Conservation (phyloP, 192 early-diverging fungal species). For the Linderina pennispora region DNA sequence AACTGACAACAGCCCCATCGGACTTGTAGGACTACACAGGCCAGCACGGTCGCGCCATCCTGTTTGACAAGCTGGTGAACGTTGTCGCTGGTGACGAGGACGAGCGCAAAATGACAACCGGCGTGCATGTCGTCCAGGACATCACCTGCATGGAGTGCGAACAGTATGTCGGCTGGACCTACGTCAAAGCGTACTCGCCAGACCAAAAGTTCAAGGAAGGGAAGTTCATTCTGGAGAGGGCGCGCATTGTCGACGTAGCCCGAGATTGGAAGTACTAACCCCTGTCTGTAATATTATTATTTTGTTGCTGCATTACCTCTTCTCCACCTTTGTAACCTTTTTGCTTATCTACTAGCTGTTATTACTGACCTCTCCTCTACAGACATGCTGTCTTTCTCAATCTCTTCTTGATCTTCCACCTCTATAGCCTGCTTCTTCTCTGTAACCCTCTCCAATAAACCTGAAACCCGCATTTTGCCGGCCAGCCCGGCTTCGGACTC, state of each 20-base stretch:
- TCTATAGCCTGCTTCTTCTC: background rate
- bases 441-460: too few species aligned
- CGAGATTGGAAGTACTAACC: constrained; percentile 27
- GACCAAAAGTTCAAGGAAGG: constrained; percentile 43
- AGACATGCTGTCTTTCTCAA: too few species aligned
- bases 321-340: constrained; percentile 1
- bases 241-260: constrained; percentile 26
- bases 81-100: constrained; percentile 31
- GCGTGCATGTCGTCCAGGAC: constrained; percentile 39
- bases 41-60: constrained; percentile 32
- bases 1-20: too few species aligned
- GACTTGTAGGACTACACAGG: constrained; percentile 46
- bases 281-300: background rate
- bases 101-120: constrained; percentile 42
- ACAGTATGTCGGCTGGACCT: constrained; percentile 43
- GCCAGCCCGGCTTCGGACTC: too few species aligned
- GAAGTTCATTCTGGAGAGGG: constrained; percentile 40
- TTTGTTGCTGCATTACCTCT: background rate
- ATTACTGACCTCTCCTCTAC: background rate
- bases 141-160: constrained; percentile 39
- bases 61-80: constrained; percentile 31
- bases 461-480: too few species aligned
- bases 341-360: background rate
- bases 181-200: constrained; percentile 25
- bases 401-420: background rate